A percentile compares a stretch with the other conserved stretches of the same genome.
These are phyloP conservation scores for Ceratocystiopsis sp. DNA, from an alignment of 2,329 filamentous ascomycete species.

Conservation along the genomic window DNA sequence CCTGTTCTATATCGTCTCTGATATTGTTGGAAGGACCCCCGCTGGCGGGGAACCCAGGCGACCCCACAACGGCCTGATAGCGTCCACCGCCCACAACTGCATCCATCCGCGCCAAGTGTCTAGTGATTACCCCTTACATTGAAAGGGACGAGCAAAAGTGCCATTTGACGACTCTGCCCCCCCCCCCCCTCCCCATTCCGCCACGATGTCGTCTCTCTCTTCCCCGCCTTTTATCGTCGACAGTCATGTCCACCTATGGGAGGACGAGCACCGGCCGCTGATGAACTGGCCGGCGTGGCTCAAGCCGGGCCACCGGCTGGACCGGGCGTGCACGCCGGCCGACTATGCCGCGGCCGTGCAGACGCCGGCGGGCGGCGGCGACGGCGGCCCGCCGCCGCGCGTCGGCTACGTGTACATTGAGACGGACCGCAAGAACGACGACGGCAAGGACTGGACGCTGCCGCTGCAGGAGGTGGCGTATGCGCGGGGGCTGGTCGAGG, in stretches of 20 bases:
- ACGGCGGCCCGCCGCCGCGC: slow-evolving; percentile 19
- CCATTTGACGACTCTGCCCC: neutral
- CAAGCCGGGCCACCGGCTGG: slow-evolving; percentile 38
- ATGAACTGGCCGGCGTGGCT: slow-evolving; percentile 45
- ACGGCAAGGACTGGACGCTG: slow-evolving; percentile 42
- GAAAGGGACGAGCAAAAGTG: neutral
- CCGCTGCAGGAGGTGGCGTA: slow-evolving; percentile 59
- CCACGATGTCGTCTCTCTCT: slow-evolving; percentile 4
- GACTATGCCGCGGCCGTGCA: slow-evolving; percentile 32
- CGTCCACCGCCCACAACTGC: too few relatives aligned
- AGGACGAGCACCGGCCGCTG: slow-evolving; percentile 43
- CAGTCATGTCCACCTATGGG: slow-evolving; percentile 83
- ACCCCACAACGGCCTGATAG: too few relatives aligned
- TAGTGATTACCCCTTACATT: neutral
- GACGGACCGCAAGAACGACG: slow-evolving; percentile 53
- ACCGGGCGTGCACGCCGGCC: slow-evolving; percentile 43
- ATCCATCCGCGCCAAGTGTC: too few relatives aligned
- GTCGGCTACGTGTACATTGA: slow-evolving; percentile 73
- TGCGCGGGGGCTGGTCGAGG: slow-evolving; percentile 47
- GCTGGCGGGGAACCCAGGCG: too few relatives aligned
- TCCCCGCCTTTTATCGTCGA: slow-evolving; percentile 46
- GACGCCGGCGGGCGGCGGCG: slow-evolving; percentile 18
- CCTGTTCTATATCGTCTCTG: too few relatives aligned
- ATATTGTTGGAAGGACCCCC: too few relatives aligned
- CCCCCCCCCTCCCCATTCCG: too few relatives aligned